Evolutionary conservation across 208 protist species (phyloP).

Genomic region (Leishmania martiniquensis): DNA sequence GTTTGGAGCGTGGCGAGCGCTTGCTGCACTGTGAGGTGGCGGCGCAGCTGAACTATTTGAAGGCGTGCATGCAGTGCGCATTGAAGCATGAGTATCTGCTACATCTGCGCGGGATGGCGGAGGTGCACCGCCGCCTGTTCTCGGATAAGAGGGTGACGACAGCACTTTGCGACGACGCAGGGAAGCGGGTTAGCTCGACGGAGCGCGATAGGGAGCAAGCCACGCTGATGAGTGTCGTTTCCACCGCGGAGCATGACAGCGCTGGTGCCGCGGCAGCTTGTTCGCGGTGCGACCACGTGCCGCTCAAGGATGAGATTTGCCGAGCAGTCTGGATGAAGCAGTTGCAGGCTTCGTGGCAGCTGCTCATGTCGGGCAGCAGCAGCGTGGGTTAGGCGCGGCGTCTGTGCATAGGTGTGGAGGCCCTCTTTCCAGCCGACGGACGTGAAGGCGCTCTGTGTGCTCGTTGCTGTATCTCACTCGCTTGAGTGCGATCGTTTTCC

Average conservation of each 20-base stretch:
- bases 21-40: constrained; percentile 21
- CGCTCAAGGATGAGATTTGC: constrained; percentile 2
- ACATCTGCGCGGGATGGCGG: constrained; percentile 18
- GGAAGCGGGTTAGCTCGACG: not conserved
- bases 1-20: constrained; percentile 7
- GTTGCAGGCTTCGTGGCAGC: constrained; percentile 25
- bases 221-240: not conserved
- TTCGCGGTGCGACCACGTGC: not conserved
- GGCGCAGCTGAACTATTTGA: constrained; percentile 6
- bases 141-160: not conserved
- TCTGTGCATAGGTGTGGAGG: not conserved
- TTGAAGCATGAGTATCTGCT: constrained; percentile 25
- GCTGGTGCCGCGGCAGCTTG: not conserved
- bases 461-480: too few species aligned
- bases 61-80: constrained; percentile 20
- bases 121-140: constrained; percentile 11
- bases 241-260: not conserved
- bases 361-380: constrained; percentile 26
- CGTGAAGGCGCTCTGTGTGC: not conserved
- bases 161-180: not conserved
- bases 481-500: too few species aligned
- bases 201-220: not conserved
- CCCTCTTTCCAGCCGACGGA: not conserved
- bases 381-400: not conserved
- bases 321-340: constrained; percentile 22